These are phyloP conservation scores for Licmophora abbreviata DNA, from an alignment of 108 stramenopile species.

Conservation along the genomic window DNA sequence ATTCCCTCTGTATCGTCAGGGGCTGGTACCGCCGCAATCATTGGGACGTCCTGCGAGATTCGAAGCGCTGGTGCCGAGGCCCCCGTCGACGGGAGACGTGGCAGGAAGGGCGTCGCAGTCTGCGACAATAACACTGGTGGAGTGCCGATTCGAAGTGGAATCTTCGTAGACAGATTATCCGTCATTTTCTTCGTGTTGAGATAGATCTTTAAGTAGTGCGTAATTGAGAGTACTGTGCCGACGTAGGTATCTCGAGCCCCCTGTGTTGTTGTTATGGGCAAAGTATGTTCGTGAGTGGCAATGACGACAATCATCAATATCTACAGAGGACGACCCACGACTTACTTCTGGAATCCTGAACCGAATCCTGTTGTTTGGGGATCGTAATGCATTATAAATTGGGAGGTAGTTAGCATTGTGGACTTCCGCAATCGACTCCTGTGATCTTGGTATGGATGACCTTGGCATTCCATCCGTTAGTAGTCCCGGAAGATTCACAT, in stretches of 20 bases:
- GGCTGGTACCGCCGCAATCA: not conserved
- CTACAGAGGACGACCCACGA: too few relatives aligned
- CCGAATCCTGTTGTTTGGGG: too few relatives aligned
- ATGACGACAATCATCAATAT: too few relatives aligned
- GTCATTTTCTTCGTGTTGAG: slow-evolving; percentile 9
- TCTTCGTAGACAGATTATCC: slow-evolving; percentile 17
- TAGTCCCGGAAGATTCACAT: too few relatives aligned
- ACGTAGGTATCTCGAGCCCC: slow-evolving; percentile 18
- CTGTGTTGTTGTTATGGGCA: too few relatives aligned
- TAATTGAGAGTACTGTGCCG: slow-evolving; percentile 18
- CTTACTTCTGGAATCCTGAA: too few relatives aligned
- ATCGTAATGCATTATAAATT: too few relatives aligned
- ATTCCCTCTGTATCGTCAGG: not conserved
- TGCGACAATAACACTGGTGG: slow-evolving; percentile 1
- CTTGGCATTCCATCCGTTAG: too few relatives aligned
- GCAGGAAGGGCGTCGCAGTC: not conserved
- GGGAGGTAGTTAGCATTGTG: too few relatives aligned
- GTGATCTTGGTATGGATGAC: too few relatives aligned
- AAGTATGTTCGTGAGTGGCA: too few relatives aligned
- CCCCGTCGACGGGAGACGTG: not conserved
- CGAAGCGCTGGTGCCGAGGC: not conserved
- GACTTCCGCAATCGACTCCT: too few relatives aligned
- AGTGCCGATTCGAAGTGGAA: slow-evolving; percentile 24
- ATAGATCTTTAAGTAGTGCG: slow-evolving; percentile 24
- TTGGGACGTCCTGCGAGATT: not conserved